phyloP scores from a whole-genome alignment of 768 basidiomycete species.

The Leccinum sublutescens region DNA sequence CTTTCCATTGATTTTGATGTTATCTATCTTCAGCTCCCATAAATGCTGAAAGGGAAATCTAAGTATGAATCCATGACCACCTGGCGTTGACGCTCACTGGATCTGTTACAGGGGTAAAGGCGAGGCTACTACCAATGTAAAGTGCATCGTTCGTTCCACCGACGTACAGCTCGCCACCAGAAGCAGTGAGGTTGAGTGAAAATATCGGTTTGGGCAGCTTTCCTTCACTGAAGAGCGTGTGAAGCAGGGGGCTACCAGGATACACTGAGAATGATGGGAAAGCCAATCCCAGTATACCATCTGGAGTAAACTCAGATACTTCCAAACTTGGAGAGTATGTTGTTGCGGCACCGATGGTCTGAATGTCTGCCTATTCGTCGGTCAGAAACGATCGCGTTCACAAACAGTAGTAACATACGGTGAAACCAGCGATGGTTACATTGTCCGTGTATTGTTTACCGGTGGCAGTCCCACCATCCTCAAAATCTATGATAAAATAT shows the following conservation, averaged over 20 bases:
- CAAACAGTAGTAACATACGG: neutral
- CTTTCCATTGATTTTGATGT: no score
- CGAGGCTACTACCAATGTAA: no score
- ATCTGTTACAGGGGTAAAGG: no score
- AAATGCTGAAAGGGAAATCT: no score
- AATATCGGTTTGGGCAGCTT: no score
- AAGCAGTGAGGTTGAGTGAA: no score
- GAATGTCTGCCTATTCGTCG: slow-evolving; percentile 4
- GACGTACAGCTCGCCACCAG: no score
- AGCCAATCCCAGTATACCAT: slow-evolving; percentile 26
- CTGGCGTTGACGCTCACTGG: no score
- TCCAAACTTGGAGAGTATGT: slow-evolving; percentile 2
- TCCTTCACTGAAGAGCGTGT: slow-evolving; percentile 14
- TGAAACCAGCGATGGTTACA: slow-evolving; percentile 6
- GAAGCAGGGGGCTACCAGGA: slow-evolving; percentile 27
- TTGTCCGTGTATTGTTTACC: slow-evolving; percentile 40
- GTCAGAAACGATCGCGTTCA: neutral
- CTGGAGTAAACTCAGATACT: neutral
- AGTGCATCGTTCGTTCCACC: no score
- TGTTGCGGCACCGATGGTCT: slow-evolving; percentile 11
- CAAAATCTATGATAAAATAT: no score
- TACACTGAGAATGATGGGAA: slow-evolving; percentile 28
- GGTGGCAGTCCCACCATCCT: neutral
- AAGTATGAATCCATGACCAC: no score
- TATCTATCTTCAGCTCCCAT: no score